phyloP scores from a whole-genome alignment of 2,329 filamentous ascomycete genomes.

The Paraphoma sp. region DNA sequence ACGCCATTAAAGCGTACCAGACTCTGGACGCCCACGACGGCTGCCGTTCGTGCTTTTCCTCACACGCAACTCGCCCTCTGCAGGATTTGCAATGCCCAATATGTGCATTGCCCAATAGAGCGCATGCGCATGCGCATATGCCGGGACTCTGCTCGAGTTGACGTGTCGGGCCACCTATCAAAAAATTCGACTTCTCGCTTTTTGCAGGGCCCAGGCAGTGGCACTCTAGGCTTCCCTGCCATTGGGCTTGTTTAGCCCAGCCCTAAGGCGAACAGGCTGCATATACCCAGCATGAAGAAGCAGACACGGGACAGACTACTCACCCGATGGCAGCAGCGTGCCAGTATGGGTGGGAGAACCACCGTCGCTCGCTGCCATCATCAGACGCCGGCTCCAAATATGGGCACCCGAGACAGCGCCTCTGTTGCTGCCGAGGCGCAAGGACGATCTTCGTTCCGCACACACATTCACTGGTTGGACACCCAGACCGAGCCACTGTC shows the following conservation, averaged over 20 bases:
- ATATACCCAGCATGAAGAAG: slow-evolving; percentile 46
- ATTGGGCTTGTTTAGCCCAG: slow-evolving; percentile 29
- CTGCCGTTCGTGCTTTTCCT: slow-evolving; percentile 12
- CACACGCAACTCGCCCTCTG: slow-evolving; percentile 30
- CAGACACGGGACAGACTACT: slow-evolving; percentile 48
- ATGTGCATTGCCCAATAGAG: slow-evolving; percentile 27
- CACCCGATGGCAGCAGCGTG: slow-evolving; percentile 7
- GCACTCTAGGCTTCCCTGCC: slow-evolving; percentile 19
- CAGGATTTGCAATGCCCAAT: slow-evolving; percentile 20
- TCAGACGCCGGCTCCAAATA: slow-evolving; percentile 15
- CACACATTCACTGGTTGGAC: slow-evolving; percentile 18
- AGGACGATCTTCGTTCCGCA: slow-evolving; percentile 13
- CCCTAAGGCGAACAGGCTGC: slow-evolving; percentile 28
- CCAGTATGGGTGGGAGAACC: slow-evolving; percentile 19
- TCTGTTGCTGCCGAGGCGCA: slow-evolving; percentile 12
- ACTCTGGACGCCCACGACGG: neutral
- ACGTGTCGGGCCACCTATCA: slow-evolving; percentile 35
- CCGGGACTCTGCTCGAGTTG: slow-evolving; percentile 25
- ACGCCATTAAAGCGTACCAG: slow-evolving; percentile 5
- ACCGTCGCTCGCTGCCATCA: slow-evolving; percentile 10
- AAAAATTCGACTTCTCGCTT: slow-evolving; percentile 25
- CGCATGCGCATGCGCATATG: slow-evolving; percentile 16
- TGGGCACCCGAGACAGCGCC: slow-evolving; percentile 10
- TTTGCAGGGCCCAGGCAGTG: slow-evolving; percentile 29
- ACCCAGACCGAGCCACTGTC: slow-evolving; percentile 10